These are phyloP conservation scores for Carpinus fangiana DNA, from an alignment of 306 rosid species.

Conservation along the genomic window DNA sequence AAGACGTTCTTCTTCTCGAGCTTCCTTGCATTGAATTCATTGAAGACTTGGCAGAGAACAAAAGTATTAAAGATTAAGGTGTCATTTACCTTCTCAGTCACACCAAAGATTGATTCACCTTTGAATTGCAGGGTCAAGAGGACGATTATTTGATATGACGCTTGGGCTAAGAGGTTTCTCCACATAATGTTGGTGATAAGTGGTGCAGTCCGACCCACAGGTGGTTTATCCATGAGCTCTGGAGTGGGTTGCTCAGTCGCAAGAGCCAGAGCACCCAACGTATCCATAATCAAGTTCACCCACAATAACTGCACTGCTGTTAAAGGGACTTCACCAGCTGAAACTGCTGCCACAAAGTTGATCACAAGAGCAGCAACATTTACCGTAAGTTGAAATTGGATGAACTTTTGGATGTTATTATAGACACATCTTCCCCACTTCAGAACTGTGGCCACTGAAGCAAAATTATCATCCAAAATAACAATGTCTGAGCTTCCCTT, in stretches of 20 bases:
- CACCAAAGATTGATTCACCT: constrained; percentile 23
- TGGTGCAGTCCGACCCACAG: too few species aligned
- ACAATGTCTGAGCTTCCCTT: constrained; percentile 37
- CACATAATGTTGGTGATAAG: too few species aligned
- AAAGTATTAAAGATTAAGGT: constrained; percentile 26
- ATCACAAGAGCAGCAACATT: constrained; percentile 27
- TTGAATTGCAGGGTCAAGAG: too few species aligned
- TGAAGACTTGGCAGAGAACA: constrained; percentile 30
- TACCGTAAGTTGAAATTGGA: constrained; percentile 25
- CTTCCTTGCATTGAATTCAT: constrained; percentile 33
- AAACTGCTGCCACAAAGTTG: constrained; percentile 19
- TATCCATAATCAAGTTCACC: too few species aligned
- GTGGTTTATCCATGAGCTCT: too few species aligned
- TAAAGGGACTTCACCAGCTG: constrained; percentile 23
- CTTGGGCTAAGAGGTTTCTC: too few species aligned
- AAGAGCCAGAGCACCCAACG: too few species aligned
- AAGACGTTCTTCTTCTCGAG: constrained; percentile 32
- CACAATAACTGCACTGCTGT: constrained; percentile 27
- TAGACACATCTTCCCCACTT: constrained; percentile 37
- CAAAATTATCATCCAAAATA: constrained; percentile 32
- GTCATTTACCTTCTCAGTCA: constrained; percentile 22
- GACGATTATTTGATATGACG: too few species aligned
- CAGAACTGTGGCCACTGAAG: constrained; percentile 20
- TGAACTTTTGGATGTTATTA: constrained; percentile 27
- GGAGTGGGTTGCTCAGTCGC: too few species aligned